Evolutionary conservation across 192 early-diverging fungal genomes (phyloP), one percentile per base, ranked within the genome.

Genomic region (Paraglomus brasilianum): DNA sequence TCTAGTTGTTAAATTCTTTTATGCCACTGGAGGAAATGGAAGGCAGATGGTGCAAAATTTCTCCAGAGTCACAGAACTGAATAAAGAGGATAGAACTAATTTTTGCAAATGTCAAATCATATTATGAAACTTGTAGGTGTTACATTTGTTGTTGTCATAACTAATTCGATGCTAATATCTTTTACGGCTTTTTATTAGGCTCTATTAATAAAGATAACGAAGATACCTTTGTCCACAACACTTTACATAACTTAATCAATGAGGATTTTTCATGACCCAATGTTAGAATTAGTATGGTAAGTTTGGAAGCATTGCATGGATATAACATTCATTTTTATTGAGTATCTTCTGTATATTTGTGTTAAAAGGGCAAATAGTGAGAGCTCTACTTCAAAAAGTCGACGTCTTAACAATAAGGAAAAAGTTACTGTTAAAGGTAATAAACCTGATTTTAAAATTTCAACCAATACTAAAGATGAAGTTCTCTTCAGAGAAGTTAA

Each of bases 1-100:
- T 62, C 43, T 22, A 62, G 60, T 62, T 61, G 43, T 22, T 62
- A 62, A 62, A 62, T 46, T 62, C n/a, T 62, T 62, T 62, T 11
- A 22, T 24, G 17, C 8, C 43, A 62, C 59, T 45, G 19, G 59
- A 62, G 1, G 60, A 62, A 62, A 62, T 62, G n/a, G 60, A 62
- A 62, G 43, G 43, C 9, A 62, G 60, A 7, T 62, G 43, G 60
- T 62, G 21, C 40, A 11, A 61, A 61, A 61, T 61, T 61, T 61
- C 58, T 14, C 58, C 14, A 61, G 17, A 61, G 59, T 61, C 2
- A 44, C 59, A 61, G 42, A 44, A n/a, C 40, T 61, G 40, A 61
- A 61, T 43, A 61, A 61, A 45, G 59, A 45, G 14, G 42, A 61
- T 61, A 44, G 36, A 44, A 44, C 19, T 8, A 61, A 44, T 61